These are phyloP conservation scores for Bipolaris bicolor DNA, from an alignment of 2,329 filamentous ascomycete species.

Conservation along the genomic window DNA sequence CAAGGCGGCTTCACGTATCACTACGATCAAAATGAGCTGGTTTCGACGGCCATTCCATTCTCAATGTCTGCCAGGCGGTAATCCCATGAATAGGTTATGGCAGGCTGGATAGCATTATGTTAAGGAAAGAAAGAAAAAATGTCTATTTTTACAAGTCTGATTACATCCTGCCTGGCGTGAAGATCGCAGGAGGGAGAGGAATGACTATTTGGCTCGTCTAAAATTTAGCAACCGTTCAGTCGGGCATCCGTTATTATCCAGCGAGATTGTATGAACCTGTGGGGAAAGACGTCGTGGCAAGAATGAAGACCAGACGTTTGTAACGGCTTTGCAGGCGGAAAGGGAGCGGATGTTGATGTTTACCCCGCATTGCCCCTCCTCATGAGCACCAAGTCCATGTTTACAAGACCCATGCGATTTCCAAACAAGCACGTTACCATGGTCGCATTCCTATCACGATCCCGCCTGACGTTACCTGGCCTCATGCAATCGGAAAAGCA, in stretches of 20 bases:
- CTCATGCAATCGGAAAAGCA: not conserved
- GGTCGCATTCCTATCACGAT: not conserved
- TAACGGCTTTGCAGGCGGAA: not conserved
- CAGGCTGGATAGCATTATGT: too few species aligned
- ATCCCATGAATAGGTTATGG: too few species aligned
- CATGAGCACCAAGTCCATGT: constrained; percentile 14
- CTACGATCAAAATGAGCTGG: constrained; percentile 47
- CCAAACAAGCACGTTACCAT: not conserved
- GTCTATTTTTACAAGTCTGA: constrained; percentile 3
- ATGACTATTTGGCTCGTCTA: not conserved
- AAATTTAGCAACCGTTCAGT: not conserved
- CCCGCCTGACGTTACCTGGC: not conserved
- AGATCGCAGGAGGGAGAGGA: not conserved
- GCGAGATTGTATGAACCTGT: not conserved
- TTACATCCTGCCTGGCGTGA: constrained; percentile 5
- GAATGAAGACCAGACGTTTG: not conserved
- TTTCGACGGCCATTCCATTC: constrained; percentile 42
- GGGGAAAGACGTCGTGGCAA: not conserved
- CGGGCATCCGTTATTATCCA: not conserved
- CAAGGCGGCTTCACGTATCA: constrained; percentile 52
- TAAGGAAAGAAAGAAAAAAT: not conserved
- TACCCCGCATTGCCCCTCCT: constrained; percentile 42
- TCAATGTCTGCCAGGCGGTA: constrained; percentile 32
- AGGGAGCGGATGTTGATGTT: not conserved
- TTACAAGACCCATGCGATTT: constrained; percentile 11